Evolutionary conservation across 345 rosid species (phyloP).

Genomic region (Luvunga scandens): DNA sequence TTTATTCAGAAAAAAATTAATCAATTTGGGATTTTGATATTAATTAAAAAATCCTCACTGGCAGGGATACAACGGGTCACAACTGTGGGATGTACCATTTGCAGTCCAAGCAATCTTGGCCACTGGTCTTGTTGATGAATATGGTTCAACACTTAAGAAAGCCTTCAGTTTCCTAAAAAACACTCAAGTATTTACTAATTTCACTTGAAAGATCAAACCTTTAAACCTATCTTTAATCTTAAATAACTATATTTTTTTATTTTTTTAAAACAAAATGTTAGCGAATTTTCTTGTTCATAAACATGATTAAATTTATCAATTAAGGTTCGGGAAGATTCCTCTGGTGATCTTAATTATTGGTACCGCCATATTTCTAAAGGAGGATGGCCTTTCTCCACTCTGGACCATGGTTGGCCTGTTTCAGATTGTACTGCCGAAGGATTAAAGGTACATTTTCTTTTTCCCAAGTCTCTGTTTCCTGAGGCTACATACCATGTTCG

Average conservation of each 20-base stretch:
- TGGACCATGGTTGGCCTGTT: constrained; percentile 64
- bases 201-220: too few relatives aligned
- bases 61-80: constrained; percentile 72
- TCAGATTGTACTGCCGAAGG: constrained; percentile 68
- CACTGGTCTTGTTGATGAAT: constrained; percentile 41
- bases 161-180: constrained; percentile 54
- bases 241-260: too few relatives aligned
- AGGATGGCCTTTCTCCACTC: constrained; percentile 78
- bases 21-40: not conserved
- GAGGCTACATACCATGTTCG: too few relatives aligned
- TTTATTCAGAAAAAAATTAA: not conserved
- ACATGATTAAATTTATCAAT: too few relatives aligned
- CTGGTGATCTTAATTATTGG: constrained; percentile 33
- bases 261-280: too few relatives aligned
- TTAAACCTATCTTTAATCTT: too few relatives aligned
- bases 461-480: not conserved
- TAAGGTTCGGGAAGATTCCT: constrained; percentile 37
- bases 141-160: constrained; percentile 47
- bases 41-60: not conserved
- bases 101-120: constrained; percentile 63
- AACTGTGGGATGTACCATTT: constrained; percentile 65
- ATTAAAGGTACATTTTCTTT: constrained; percentile 35
- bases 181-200: constrained; percentile 67
- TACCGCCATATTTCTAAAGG: constrained; percentile 58
- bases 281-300: too few relatives aligned